These are phyloP conservation scores for Westerdykella sp. DNA, from an alignment of 2,329 filamentous ascomycete genomes.

Conservation along the genomic window DNA sequence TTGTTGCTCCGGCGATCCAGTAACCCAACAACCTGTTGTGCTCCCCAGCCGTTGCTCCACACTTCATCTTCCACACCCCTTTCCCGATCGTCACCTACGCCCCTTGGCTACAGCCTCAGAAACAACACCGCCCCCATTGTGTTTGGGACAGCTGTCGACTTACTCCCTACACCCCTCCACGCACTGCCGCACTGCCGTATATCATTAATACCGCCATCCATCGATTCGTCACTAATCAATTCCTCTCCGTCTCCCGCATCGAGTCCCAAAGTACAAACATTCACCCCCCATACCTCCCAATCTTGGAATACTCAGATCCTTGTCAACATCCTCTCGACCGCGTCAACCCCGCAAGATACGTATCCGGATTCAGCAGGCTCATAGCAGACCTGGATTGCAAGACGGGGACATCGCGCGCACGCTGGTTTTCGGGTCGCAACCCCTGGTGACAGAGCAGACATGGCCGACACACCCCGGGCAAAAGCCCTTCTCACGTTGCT, in stretches of 20 bases:
- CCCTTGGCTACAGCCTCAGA: no score
- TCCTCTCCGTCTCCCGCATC: no score
- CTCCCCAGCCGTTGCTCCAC: neutral
- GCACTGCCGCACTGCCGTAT: neutral
- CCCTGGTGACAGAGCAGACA: conserved; percentile 14
- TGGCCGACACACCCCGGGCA: conserved; percentile 31
- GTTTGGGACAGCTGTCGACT: neutral
- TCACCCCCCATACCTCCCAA: no score
- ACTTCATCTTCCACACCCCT: neutral
- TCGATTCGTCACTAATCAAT: no score
- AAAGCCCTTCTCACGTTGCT: conserved; percentile 34
- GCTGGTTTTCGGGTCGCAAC: conserved; percentile 1
- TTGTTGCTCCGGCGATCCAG: no score
- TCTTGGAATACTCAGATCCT: no score
- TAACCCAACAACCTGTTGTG: no score
- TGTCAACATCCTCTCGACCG: neutral
- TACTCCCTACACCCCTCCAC: neutral
- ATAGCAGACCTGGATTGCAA: no score
- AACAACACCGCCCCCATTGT: neutral
- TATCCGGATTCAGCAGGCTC: neutral
- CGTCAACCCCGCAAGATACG: neutral
- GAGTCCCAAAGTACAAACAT: no score
- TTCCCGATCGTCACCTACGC: neutral
- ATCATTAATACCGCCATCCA: no score
- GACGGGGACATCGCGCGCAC: neutral